These are phyloP conservation scores for Fimicolochytrium jonesii DNA, from an alignment of 192 early-diverging fungal genomes.

Conservation along the genomic window DNA sequence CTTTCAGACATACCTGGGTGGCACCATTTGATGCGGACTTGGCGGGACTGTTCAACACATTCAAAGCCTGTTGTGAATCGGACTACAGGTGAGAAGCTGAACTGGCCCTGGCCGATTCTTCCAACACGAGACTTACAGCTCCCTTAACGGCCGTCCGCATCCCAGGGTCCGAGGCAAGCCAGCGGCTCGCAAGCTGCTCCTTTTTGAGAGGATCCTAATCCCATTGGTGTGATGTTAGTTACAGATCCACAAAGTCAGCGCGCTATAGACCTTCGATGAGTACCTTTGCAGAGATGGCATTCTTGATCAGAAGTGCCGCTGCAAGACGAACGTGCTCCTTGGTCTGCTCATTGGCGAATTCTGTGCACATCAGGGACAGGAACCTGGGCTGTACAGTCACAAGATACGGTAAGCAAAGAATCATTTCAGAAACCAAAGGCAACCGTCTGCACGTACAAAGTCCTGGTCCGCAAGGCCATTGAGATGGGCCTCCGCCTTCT, in stretches of 20 bases:
- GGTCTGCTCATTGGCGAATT: constrained; percentile 75
- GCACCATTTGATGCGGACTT: no score
- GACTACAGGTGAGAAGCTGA: background rate
- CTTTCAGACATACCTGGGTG: no score
- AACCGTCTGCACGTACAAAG: constrained; percentile 11
- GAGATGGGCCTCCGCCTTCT: constrained; percentile 21
- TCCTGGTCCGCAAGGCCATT: constrained; percentile 2
- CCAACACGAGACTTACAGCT: constrained; percentile 30
- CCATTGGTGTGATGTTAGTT: constrained; percentile 7
- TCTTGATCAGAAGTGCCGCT: constrained; percentile 92
- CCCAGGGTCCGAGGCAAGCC: constrained; percentile 62
- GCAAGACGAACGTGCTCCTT: constrained; percentile 63
- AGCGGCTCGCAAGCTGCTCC: constrained; percentile 30
- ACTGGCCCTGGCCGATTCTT: background rate
- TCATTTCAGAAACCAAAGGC: background rate
- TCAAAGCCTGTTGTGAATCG: no score
- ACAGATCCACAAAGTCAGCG: constrained; percentile 6
- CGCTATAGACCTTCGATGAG: background rate
- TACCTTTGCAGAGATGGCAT: constrained; percentile 84
- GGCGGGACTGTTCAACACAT: no score
- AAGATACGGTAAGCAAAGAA: background rate
- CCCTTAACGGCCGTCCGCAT: constrained; percentile 70
- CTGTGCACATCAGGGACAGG: constrained; percentile 60
- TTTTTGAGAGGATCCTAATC: constrained; percentile 40
- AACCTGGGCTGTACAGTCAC: constrained; percentile 40